These are phyloP conservation scores for Moesziomyces sp. DNA, from an alignment of 1,284 basidiomycete genomes.

Conservation along the genomic window DNA sequence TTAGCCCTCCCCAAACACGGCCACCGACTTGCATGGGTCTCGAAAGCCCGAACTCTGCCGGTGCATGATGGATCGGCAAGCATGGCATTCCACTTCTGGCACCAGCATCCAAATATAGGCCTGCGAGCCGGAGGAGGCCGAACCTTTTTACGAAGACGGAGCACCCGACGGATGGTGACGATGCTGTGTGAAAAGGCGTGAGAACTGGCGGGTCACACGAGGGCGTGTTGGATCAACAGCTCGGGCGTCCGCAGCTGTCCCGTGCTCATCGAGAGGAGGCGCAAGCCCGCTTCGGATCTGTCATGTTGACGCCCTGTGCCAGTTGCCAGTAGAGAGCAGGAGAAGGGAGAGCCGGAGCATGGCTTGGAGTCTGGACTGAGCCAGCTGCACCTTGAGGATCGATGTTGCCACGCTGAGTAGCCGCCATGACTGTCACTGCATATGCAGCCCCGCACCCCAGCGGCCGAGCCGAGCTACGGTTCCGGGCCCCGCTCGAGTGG, in stretches of 20 bases:
- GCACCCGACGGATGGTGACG: no score
- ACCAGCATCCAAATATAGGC: not conserved
- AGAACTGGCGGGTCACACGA: no score
- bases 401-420: not conserved
- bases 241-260: no score
- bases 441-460: no score
- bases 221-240: no score
- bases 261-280: no score
- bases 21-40: not conserved
- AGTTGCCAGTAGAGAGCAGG: not conserved
- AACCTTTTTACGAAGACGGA: not conserved
- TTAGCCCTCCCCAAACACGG: not conserved
- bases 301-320: not conserved
- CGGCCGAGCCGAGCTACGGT: no score
- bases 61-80: not conserved
- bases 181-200: no score
- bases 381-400: constrained; percentile 11
- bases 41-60: not conserved
- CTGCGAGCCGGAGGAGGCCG: not conserved
- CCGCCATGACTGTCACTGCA: constrained; percentile 6
- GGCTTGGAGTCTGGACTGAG: not conserved
- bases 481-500: no score
- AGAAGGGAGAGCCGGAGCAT: no score
- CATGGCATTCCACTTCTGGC: not conserved
- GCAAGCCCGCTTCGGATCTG: not conserved